These are phyloP conservation scores for Cladosporium sp. DNA, from an alignment of 2,329 filamentous ascomycete species.

Conservation along the genomic window DNA sequence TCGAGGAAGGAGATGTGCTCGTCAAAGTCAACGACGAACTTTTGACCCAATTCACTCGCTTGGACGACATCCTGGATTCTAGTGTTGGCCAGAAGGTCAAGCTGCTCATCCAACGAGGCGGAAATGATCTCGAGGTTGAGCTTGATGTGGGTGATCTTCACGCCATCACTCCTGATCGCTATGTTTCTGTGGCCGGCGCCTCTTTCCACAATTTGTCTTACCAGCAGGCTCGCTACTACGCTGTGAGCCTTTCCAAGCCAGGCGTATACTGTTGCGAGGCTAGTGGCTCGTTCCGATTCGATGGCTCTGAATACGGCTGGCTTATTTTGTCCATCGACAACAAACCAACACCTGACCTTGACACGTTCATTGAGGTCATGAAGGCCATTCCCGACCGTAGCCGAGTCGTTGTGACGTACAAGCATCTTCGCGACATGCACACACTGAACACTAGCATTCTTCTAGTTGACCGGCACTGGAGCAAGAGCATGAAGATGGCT, in stretches of 20 bases:
- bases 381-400: slow-evolving; percentile 75
- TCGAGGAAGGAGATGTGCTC: slow-evolving; percentile 91
- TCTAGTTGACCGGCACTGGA: slow-evolving; percentile 92
- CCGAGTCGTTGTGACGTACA: slow-evolving; percentile 89
- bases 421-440: slow-evolving; percentile 90
- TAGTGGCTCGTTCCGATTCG: slow-evolving; percentile 89
- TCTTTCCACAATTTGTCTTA: slow-evolving; percentile 97
- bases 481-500: slow-evolving; percentile 87
- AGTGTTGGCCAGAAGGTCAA: slow-evolving; percentile 74
- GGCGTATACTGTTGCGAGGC: slow-evolving; percentile 95
- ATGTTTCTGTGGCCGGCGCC: slow-evolving; percentile 87
- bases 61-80: slow-evolving; percentile 88
- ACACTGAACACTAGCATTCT: slow-evolving; percentile 90
- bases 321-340: slow-evolving; percentile 89
- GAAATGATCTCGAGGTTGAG: slow-evolving; percentile 78
- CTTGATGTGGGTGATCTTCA: slow-evolving; percentile 85
- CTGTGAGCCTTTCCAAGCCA: slow-evolving; percentile 69
- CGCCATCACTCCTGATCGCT: slow-evolving; percentile 90
- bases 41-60: slow-evolving; percentile 83
- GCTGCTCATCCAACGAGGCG: slow-evolving; percentile 80
- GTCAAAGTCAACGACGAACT: slow-evolving; percentile 91
- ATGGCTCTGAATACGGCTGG: slow-evolving; percentile 87
- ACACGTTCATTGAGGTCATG: slow-evolving; percentile 87
- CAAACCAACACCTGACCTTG: slow-evolving; percentile 79
- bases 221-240: slow-evolving; percentile 93